phyloP scores from a whole-genome alignment of 495 filamentous ascomycete species.

The Xylaria castorea region DNA sequence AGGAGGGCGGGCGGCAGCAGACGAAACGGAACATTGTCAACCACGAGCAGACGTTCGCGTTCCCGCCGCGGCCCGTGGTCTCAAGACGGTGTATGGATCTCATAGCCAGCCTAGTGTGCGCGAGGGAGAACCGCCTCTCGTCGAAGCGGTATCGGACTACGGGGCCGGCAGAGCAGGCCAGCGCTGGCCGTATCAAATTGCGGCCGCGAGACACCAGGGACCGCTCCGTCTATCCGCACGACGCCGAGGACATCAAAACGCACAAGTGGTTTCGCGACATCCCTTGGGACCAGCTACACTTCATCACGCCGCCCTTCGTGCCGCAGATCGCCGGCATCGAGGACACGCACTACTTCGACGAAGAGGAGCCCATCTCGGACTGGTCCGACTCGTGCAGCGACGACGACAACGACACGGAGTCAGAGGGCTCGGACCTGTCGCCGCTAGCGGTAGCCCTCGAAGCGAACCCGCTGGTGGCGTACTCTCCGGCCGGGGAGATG shows the following conservation, averaged over 20 bases:
- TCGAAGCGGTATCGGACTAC: conserved; percentile 67
- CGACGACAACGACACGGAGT: conserved; percentile 30
- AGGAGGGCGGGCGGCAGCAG: conserved; percentile 70
- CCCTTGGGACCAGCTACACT: conserved; percentile 72
- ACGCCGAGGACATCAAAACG: conserved; percentile 78
- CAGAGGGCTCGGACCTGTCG: conserved; percentile 4
- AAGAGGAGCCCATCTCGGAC: conserved; percentile 71
- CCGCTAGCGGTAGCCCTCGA: not conserved
- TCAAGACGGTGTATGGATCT: conserved; percentile 72
- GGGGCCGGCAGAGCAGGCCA: conserved; percentile 26
- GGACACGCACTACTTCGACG: conserved; percentile 90
- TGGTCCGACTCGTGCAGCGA: conserved; percentile 48
- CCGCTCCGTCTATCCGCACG: conserved; percentile 76
- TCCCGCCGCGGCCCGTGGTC: conserved; percentile 68
- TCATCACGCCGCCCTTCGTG: conserved; percentile 74
- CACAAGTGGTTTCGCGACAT: conserved; percentile 76
- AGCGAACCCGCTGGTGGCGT: conserved; percentile 18
- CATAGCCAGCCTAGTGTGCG: conserved; percentile 75
- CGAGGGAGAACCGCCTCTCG: conserved; percentile 77
- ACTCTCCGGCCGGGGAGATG: not conserved
- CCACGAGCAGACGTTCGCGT: conserved; percentile 59
- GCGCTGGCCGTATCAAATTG: conserved; percentile 26
- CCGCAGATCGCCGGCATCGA: conserved; percentile 72
- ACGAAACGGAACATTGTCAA: conserved; percentile 80
- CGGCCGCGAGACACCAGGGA: conserved; percentile 46